Evolutionary conservation across 495 filamentous ascomycete species (phyloP).

Genomic region (Penicillium bovifimosum): DNA sequence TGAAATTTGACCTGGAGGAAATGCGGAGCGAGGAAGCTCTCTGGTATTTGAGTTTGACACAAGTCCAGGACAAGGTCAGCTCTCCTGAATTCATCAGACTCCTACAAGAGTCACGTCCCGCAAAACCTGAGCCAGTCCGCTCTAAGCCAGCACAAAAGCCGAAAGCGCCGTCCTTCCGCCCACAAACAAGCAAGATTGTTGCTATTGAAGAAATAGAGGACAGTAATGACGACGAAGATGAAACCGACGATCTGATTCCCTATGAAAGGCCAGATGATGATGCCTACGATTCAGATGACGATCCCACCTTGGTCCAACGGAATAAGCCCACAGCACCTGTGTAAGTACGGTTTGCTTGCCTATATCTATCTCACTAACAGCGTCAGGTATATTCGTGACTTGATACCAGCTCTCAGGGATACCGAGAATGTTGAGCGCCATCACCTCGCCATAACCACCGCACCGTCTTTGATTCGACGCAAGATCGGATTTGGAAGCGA

Average conservation of each 20-base stretch:
- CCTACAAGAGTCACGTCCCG: conserved; percentile 1
- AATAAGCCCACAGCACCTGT: conserved; percentile 82
- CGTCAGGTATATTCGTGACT: conserved; percentile 73
- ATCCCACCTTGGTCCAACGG: conserved; percentile 76
- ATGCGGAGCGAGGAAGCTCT: conserved; percentile 62
- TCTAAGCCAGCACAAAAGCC: conserved; percentile 12
- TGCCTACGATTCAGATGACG: conserved; percentile 82
- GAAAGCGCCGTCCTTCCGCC: conserved; percentile 10
- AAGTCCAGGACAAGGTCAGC: conserved; percentile 59
- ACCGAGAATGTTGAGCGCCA: conserved; percentile 79
- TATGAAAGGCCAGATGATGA: conserved; percentile 95
- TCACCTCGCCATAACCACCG: conserved; percentile 69
- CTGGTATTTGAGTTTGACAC: conserved; percentile 69
- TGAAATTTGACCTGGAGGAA: conserved; percentile 84
- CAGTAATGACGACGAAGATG: conserved; percentile 44
- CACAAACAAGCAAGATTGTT: conserved; percentile 48
- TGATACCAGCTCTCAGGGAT: conserved; percentile 73
- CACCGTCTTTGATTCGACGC: conserved; percentile 74
- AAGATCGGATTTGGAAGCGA: conserved; percentile 87
- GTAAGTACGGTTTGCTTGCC: conserved; percentile 33
- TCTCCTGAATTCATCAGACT: conserved; percentile 45
- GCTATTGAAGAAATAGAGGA: conserved; percentile 63
- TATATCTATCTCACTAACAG: conserved; percentile 15
- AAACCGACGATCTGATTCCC: conserved; percentile 70
- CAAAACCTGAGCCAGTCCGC: background rate